Evolutionary conservation across 805 yeast genomes (phyloP), one percentile per base, ranked within the genome.

Genomic region (Kazachstania africana): DNA sequence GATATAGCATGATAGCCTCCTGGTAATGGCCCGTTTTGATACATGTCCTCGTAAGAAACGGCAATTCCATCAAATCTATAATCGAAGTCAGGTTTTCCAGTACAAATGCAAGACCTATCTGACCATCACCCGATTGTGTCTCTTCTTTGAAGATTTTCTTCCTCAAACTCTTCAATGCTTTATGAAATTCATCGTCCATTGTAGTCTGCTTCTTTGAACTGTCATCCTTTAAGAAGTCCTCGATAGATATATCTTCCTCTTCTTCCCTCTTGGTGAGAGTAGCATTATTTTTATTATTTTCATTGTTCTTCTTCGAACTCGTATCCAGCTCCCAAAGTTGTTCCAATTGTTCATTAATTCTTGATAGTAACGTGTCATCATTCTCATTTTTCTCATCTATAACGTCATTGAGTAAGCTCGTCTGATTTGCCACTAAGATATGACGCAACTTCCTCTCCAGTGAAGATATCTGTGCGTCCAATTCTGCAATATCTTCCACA

Each of bases 21-120:
- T 84, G 79, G 49, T 87, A 91, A 47, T 80, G 81, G 0, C 95
- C 95, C 28, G 79, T 78, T 29, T 72, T 65, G 8, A 87, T 82
- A 55, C 96, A 83, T n/a, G 87, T 74, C 29, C 75, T 68, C 21
- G 88, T 75, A 29, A 88, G 53, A 2, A 93, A 68, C 1, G 98
- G 96, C 21, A 91, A 59, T 47, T 83, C 94, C 42, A 88, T 60
- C 8, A 87, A 67, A 44, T 82, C 94, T 37, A 78, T 68, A 8
- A 87, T 64, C 24, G 75, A 70, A 38, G 78, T 85, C 47, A 84
- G 68, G 42, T 79, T 77, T 29, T 66, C 65, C 26, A 75, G 57
- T 18, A 77, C 66, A 4, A 46, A 40, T 3, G 65, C 63, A 10
- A 57, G 43, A 32, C 47, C 49, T 4, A 36, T 36, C 5, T 42